These are phyloP conservation scores for Isatis tinctoria DNA, from an alignment of 345 rosid species.

Conservation along the genomic window DNA sequence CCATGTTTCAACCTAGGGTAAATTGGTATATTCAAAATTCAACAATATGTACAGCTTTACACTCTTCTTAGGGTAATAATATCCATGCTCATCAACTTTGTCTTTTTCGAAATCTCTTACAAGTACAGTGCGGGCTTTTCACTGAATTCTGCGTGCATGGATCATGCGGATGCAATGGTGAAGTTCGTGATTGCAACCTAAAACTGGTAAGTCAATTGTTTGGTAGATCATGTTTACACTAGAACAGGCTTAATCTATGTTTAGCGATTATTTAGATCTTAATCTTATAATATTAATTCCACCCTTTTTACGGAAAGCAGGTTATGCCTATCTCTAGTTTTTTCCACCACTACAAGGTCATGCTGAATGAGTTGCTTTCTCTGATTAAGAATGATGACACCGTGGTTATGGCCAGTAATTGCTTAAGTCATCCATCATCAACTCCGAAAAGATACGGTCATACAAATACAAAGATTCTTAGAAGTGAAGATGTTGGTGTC, in stretches of 20 bases:
- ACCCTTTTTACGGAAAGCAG: constrained; percentile 32
- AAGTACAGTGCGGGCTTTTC: constrained; percentile 63
- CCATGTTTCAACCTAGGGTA: constrained; percentile 70
- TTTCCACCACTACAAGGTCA: constrained; percentile 50
- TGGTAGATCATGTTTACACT: constrained; percentile 12
- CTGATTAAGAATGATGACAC: constrained; percentile 23
- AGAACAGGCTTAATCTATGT: not conserved
- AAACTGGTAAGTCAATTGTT: constrained; percentile 52
- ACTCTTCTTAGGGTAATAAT: constrained; percentile 1
- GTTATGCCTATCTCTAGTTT: constrained; percentile 66
- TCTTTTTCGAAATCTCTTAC: not conserved
- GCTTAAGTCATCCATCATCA: constrained; percentile 20
- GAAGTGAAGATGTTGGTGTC: constrained; percentile 49
- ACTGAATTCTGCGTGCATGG: constrained; percentile 58
- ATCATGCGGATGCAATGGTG: constrained; percentile 48
- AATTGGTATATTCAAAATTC: constrained; percentile 37
- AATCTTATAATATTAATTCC: not conserved
- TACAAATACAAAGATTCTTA: constrained; percentile 45
- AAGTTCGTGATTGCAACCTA: constrained; percentile 43
- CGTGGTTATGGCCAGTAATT: constrained; percentile 10
- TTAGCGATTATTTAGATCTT: not conserved
- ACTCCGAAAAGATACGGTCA: constrained; percentile 30
- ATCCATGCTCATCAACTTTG: constrained; percentile 15
- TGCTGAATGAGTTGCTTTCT: constrained; percentile 34
- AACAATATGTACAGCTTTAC: constrained; percentile 10